Base-by-base conservation (phyloP, 495 filamentous ascomycete species). In the Parathielavia appendiculata region DNA sequence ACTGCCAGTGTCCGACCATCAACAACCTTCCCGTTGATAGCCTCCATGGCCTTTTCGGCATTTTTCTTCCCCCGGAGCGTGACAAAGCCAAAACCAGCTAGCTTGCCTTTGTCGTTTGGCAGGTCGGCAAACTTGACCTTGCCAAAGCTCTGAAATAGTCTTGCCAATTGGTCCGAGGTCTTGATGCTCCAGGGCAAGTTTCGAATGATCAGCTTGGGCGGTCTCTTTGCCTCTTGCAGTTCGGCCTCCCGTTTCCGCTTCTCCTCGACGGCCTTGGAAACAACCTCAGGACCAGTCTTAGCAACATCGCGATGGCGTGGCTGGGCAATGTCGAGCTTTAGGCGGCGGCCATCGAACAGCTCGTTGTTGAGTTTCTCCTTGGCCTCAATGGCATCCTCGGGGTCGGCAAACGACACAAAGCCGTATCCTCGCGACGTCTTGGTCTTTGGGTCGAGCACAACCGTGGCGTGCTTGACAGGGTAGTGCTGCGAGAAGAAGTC, bases 121-220 rank as follows among this genome's bases (percentile, higher is more conserved):
- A 99, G 75, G 54, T 84, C 87, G 17, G 84, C 83, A 68, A 82
- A 82, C 69, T 90, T 92, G 46, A 97, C 83, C 71, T 96, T 96
- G 55, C 93, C 93, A 70, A 87, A 96, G 59, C 85, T 88, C 65
- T 81, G 76, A 71, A 99, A 97, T 35, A 95, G 73, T 41, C 78
- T 75, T 2, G 81, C 74, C 49, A 99, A 72, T 66, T 97, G 84
- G 48, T 96, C 86, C 0, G 90, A 76, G 10, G 81, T 81, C 73
- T 93, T 95, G 69, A 99, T 87, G 64, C 86, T 96, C 93, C 93
- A 99, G 1, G 93, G 92, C 63, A 99, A 68, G 69, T 99, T 99
- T 53, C 93, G 83, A 26, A 97, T 86, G 72, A 99, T 99, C 64
- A 99, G 74, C 72, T 89, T 92, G 11, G 90, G 87, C 6, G 88